Conservation (phyloP, 177 flowering plant genomes). For the Vitis hybrid region DNA sequence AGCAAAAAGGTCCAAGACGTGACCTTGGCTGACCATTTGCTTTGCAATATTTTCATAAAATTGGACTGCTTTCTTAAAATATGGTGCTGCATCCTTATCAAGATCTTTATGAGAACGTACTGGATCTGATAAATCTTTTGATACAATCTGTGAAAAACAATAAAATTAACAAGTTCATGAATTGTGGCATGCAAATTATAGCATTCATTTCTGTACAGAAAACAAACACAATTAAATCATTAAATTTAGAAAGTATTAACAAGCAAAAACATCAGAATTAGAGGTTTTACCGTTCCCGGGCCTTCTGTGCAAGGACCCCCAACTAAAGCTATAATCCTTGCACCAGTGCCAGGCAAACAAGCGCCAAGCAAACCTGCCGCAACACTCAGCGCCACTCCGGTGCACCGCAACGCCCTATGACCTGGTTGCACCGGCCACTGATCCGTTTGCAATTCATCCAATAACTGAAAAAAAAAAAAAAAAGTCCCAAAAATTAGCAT, state of each 20-base stretch:
- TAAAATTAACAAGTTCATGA: not conserved
- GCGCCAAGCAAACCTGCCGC: conserved; percentile 90
- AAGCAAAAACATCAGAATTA: not conserved
- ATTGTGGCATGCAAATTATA: too few species aligned
- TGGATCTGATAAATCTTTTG: conserved; percentile 93
- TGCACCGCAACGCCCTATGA: conserved; percentile 69
- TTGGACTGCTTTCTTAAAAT: conserved; percentile 84
- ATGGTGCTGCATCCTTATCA: conserved; percentile 91
- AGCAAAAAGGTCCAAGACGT: conserved; percentile 94
- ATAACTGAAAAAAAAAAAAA: conserved; percentile 39
- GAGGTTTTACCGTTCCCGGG: conserved; percentile 75
- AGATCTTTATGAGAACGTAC: conserved; percentile 98
- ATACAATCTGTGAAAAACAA: conserved; percentile 65
- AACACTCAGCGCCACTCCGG: conserved; percentile 96
- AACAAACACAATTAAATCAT: not conserved
- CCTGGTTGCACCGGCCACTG: conserved; percentile 90
- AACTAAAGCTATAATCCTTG: conserved; percentile 79
- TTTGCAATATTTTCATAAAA: conserved; percentile 85
- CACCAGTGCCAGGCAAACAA: conserved; percentile 86
- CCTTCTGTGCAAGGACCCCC: conserved; percentile 99
- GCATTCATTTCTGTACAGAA: too few species aligned
- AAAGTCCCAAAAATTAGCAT: not conserved
- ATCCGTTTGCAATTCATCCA: conserved; percentile 86
- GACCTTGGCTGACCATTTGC: conserved; percentile 90
- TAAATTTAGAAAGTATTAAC: not conserved